phyloP scores from a whole-genome alignment of 805 yeast genomes.

The Priceomyces castillae region DNA sequence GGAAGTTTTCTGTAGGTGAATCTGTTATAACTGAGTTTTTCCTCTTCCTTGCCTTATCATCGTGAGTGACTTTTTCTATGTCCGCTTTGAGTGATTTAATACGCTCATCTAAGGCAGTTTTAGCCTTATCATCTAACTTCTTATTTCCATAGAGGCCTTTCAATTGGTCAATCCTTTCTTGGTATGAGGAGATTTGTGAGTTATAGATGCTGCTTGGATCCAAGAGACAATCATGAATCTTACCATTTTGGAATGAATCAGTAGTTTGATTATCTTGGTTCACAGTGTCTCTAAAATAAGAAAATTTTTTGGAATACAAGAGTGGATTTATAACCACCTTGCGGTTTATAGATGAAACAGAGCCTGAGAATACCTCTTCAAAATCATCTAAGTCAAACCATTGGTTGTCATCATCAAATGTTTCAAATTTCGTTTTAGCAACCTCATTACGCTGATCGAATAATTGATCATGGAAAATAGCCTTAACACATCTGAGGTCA shows the following conservation, averaged over 20 bases:
- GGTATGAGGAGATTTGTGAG: slow-evolving; percentile 26
- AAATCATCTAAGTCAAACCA: slow-evolving; percentile 68
- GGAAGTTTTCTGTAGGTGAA: slow-evolving; percentile 20
- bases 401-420: slow-evolving; percentile 51
- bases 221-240: slow-evolving; percentile 30
- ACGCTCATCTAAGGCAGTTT: slow-evolving; percentile 13
- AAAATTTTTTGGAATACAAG: slow-evolving; percentile 63
- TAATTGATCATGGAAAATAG: slow-evolving; percentile 37
- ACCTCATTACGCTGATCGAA: slow-evolving; percentile 14
- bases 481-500: slow-evolving; percentile 59
- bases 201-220: slow-evolving; percentile 24
- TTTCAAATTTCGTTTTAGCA: slow-evolving; percentile 8
- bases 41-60: slow-evolving; percentile 3
- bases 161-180: slow-evolving; percentile 27
- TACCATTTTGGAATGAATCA: slow-evolving; percentile 22
- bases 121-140: slow-evolving; percentile 4
- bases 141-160: slow-evolving; percentile 14
- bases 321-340: slow-evolving; percentile 56
- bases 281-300: slow-evolving; percentile 62
- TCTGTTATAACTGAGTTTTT: background rate
- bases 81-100: slow-evolving; percentile 20
- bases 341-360: slow-evolving; percentile 35
- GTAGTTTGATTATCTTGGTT: slow-evolving; percentile 5
- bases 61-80: slow-evolving; percentile 9
- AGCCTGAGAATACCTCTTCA: slow-evolving; percentile 51